A percentile compares a stretch with the other conserved stretches of the same genome.
Evolutionary conservation across 176 grass and related monocot species (phyloP).

Genomic region (Phoenix roebelenii): DNA sequence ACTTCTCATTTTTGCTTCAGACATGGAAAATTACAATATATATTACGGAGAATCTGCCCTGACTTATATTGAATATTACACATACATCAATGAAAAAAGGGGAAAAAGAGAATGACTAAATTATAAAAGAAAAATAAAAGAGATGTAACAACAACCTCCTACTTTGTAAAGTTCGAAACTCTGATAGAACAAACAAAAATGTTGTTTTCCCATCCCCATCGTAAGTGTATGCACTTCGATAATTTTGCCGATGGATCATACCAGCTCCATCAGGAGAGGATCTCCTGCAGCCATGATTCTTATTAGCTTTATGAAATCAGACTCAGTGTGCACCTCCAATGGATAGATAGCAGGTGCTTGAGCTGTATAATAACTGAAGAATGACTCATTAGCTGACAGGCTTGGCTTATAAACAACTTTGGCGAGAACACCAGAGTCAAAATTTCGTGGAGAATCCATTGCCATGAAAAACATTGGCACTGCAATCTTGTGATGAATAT

Average conservation of each 20-base stretch:
- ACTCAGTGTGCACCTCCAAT: slow-evolving; percentile 76
- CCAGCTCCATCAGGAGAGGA: slow-evolving; percentile 91
- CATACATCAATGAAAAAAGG: too few relatives aligned
- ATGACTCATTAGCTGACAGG: slow-evolving; percentile 49
- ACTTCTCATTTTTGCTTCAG: too few relatives aligned
- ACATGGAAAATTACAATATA: too few relatives aligned
- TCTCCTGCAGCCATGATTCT: slow-evolving; percentile 71
- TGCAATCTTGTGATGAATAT: slow-evolving; percentile 84
- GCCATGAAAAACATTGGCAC: slow-evolving; percentile 81
- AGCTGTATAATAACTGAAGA: slow-evolving; percentile 70
- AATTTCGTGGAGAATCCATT: slow-evolving; percentile 80
- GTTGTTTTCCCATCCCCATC: too few relatives aligned
- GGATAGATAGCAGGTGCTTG: slow-evolving; percentile 92
- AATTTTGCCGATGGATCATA: slow-evolving; percentile 26
- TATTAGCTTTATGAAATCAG: slow-evolving; percentile 86
- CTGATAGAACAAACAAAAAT: too few relatives aligned
- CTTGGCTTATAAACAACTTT: slow-evolving; percentile 59
- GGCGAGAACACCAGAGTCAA: slow-evolving; percentile 72
- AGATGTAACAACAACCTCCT: too few relatives aligned
- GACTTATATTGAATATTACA: too few relatives aligned
- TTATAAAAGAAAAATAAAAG: too few relatives aligned
- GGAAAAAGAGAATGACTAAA: too few relatives aligned
- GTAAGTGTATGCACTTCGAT: too few relatives aligned
- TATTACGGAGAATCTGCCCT: too few relatives aligned
- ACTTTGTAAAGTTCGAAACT: too few relatives aligned